These are phyloP conservation scores for Pilasporangium apinafurcum DNA, from an alignment of 352 stramenopile genomes.

Conservation along the genomic window DNA sequence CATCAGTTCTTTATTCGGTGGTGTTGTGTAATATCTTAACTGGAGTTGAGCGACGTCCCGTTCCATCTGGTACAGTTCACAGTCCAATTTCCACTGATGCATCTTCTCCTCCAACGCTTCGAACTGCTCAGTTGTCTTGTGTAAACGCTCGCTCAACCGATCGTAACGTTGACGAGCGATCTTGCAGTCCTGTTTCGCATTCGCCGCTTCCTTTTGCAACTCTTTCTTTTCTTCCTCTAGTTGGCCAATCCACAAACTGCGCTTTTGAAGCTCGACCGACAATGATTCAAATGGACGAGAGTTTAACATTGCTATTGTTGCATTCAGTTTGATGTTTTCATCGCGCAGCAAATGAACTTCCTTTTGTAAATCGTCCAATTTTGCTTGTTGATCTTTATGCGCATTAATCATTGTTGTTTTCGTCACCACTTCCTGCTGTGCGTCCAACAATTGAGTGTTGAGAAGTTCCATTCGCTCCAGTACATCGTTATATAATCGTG, in stretches of 20 bases:
- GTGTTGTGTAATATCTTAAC: constrained; percentile 42
- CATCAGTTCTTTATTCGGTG: constrained; percentile 37
- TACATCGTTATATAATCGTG: constrained; percentile 31
- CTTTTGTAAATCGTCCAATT: constrained; percentile 26
- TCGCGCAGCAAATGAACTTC: constrained; percentile 43
- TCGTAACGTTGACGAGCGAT: constrained; percentile 12
- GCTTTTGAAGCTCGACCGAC: constrained; percentile 31
- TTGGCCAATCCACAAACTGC: constrained; percentile 36
- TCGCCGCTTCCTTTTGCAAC: constrained; percentile 11
- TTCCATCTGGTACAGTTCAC: constrained; percentile 30
- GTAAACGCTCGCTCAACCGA: constrained; percentile 9
- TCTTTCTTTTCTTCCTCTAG: constrained; percentile 30
- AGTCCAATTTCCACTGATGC: constrained; percentile 7
- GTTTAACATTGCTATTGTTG: constrained; percentile 33
- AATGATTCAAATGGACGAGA: constrained; percentile 41
- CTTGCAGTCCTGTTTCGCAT: constrained; percentile 12
- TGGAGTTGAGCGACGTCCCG: constrained; percentile 46
- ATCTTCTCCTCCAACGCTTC: constrained; percentile 13
- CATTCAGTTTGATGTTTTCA: constrained; percentile 51
- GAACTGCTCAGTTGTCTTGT: constrained; percentile 3
- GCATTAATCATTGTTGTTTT: constrained; percentile 27
- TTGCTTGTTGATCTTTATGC: constrained; percentile 20
- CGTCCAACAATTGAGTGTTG: constrained; percentile 30
- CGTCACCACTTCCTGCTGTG: constrained; percentile 27
- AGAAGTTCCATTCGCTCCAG: constrained; percentile 26